Evolutionary conservation across 2,329 filamentous ascomycete species (phyloP).

Genomic region (Fusarium transvaalense): DNA sequence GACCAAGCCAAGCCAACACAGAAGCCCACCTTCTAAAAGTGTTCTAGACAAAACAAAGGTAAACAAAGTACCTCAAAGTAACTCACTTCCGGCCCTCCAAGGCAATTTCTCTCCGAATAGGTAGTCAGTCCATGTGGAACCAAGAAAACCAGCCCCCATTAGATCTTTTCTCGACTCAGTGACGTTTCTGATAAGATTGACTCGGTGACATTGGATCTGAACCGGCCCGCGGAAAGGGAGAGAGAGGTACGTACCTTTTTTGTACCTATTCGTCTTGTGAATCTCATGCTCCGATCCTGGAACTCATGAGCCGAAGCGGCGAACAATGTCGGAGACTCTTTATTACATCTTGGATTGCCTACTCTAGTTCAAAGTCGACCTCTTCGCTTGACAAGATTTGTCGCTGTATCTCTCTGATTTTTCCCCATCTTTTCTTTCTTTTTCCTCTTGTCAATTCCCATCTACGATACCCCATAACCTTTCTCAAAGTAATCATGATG

Average conservation of each 20-base stretch:
- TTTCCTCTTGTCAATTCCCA: conserved; percentile 2
- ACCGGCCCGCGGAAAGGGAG: background rate
- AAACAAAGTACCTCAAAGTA: conserved; percentile 33
- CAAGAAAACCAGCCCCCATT: background rate
- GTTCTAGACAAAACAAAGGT: conserved; percentile 15
- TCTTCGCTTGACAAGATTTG: background rate
- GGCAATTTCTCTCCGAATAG: conserved; percentile 11
- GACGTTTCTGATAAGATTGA: conserved; percentile 36
- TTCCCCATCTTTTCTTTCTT: background rate
- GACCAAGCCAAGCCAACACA: background rate
- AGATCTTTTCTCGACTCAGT: conserved; percentile 37
- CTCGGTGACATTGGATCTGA: conserved; percentile 38
- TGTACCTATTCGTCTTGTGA: background rate
- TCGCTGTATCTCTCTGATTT: conserved; percentile 1
- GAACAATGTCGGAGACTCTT: conserved; percentile 22
- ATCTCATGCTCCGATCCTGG: conserved; percentile 32
- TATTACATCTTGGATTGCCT: conserved; percentile 33
- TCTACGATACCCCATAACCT: conserved; percentile 6
- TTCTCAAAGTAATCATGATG: conserved; percentile 39
- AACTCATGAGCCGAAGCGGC: conserved; percentile 42
- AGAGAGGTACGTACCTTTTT: conserved; percentile 26
- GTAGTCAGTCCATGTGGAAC: conserved; percentile 20
- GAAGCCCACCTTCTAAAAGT: conserved; percentile 1
- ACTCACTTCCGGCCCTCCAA: conserved; percentile 27
- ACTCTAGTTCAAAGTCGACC: conserved; percentile 14